phyloP scores from a whole-genome alignment of 2,329 filamentous ascomycete species.

The Ceratocystis cacaofunesta region DNA sequence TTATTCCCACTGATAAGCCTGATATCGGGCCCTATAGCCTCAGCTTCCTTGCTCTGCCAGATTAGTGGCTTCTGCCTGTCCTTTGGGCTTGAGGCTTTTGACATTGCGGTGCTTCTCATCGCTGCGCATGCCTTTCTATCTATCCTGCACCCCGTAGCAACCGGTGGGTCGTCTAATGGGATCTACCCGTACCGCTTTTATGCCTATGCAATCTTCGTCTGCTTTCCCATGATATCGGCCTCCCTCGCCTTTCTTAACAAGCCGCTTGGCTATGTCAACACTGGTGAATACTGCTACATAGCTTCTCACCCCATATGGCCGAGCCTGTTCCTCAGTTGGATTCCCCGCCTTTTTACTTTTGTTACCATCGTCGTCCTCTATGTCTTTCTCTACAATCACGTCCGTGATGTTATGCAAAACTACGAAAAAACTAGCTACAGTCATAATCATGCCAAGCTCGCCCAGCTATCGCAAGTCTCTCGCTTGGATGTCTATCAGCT shows the following conservation, averaged over 20 bases:
- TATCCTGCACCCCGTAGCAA: constrained; percentile 43
- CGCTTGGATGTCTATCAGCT: constrained; percentile 10
- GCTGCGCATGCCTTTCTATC: constrained; percentile 58
- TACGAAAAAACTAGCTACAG: constrained; percentile 13
- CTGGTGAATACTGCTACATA: constrained; percentile 55
- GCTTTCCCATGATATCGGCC: constrained; percentile 45
- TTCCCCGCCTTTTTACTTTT: constrained; percentile 58
- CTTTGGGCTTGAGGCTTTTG: constrained; percentile 53
- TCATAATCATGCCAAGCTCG: constrained; percentile 9
- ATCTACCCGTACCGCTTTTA: constrained; percentile 51
- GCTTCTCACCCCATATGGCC: constrained; percentile 55
- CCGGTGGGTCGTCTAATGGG: constrained; percentile 39
- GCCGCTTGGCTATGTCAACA: constrained; percentile 39
- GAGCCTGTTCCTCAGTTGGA: constrained; percentile 52
- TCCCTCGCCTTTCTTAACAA: constrained; percentile 47
- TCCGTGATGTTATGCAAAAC: constrained; percentile 26
- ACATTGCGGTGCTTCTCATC: constrained; percentile 58
- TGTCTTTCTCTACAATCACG: constrained; percentile 54
- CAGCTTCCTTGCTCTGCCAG: constrained; percentile 46
- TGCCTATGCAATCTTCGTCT: constrained; percentile 42
- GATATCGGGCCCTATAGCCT: constrained; percentile 33
- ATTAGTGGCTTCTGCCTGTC: constrained; percentile 52
- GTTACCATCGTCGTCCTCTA: constrained; percentile 49
- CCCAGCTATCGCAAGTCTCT: constrained; percentile 8
- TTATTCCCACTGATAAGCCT: constrained; percentile 48